Conservation (phyloP, 108 stramenopile species). For the Skeletonema marinoi region DNA sequence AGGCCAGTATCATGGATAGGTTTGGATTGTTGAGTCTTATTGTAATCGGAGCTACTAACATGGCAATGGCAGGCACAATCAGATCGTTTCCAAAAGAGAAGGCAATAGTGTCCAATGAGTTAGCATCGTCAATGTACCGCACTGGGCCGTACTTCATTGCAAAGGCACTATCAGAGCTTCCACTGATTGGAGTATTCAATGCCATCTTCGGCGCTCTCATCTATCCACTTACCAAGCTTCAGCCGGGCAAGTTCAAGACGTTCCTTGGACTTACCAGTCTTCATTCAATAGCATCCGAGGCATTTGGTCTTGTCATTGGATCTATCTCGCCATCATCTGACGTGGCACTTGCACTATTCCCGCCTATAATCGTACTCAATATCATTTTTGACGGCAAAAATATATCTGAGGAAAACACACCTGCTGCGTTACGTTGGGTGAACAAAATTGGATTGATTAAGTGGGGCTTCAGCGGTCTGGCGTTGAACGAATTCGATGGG, state of each 20-base stretch:
- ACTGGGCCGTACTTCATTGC: conserved; percentile 91
- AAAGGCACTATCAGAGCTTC: conserved; percentile 93
- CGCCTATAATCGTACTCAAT: conserved; percentile 84
- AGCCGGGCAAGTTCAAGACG: conserved; percentile 61
- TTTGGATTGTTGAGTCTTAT: conserved; percentile 85
- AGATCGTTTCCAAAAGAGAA: conserved; percentile 89
- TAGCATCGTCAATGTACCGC: conserved; percentile 74
- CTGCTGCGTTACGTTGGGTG: conserved; percentile 67
- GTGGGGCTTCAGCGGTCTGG: conserved; percentile 87
- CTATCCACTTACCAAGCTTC: conserved; percentile 80
- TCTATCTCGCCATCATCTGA: conserved; percentile 71
- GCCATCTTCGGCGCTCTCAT: conserved; percentile 82
- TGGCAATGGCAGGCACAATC: conserved; percentile 84
- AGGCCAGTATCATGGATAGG: conserved; percentile 84
- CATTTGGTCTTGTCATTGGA: conserved; percentile 73
- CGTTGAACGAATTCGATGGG: conserved; percentile 86
- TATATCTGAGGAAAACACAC: conserved; percentile 85
- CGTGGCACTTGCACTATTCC: conserved; percentile 81
- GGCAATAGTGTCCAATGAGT: conserved; percentile 73
- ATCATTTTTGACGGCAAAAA: conserved; percentile 92
- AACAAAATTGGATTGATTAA: conserved; percentile 75
- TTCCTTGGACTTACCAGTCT: conserved; percentile 82
- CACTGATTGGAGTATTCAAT: conserved; percentile 79
- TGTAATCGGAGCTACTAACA: conserved; percentile 83
- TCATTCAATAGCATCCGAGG: conserved; percentile 76